These are phyloP conservation scores for Metrosideros polymorpha DNA, from an alignment of 441 rosid genomes.

Conservation along the genomic window DNA sequence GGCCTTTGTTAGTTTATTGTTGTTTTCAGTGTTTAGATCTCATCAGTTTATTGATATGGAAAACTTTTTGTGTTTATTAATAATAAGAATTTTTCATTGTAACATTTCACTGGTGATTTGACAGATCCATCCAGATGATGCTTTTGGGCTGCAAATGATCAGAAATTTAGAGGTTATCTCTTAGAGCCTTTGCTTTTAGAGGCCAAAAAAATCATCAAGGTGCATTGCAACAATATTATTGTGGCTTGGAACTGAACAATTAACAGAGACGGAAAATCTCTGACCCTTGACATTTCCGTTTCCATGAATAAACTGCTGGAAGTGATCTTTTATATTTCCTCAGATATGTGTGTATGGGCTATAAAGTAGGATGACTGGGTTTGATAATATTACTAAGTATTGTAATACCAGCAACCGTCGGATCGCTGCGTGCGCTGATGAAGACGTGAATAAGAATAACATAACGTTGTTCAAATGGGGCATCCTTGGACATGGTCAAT, in stretches of 20 bases:
- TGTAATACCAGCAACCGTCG: neutral
- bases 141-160: conserved; percentile 97
- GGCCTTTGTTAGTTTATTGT: neutral
- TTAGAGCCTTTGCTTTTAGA: neutral
- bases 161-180: conserved; percentile 77
- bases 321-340: neutral
- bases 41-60: neutral
- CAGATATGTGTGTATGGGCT: neutral
- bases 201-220: neutral
- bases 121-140: conserved; percentile 95
- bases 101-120: conserved; percentile 11
- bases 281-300: neutral
- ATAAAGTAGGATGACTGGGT: neutral
- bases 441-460: neutral
- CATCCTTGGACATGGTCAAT: neutral
- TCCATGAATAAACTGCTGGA: neutral
- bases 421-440: neutral
- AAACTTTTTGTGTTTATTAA: neutral
- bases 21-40: neutral
- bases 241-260: neutral
- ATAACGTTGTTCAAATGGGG: neutral
- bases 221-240: neutral
- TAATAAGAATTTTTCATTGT: neutral
- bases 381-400: neutral
- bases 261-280: neutral